Evolutionary conservation across 148 eudicot species (phyloP), one percentile per base, ranked within the genome.

Genomic region (Spergularia bocconei): DNA sequence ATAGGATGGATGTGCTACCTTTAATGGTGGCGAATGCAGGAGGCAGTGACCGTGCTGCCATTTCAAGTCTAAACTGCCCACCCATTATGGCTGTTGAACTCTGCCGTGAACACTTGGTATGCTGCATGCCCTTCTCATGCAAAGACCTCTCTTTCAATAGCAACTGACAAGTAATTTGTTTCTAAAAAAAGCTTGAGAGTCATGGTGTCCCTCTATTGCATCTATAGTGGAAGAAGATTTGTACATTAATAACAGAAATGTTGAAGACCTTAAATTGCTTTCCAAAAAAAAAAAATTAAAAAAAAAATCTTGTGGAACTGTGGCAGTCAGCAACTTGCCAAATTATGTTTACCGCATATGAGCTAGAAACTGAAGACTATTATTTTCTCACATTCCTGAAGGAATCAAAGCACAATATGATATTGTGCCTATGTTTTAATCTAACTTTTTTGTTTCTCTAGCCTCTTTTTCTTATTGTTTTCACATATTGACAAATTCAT

Each of bases 21-120:
- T 77, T 94, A 23, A 94, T 91, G 97, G 86, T 92, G 76, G 98
- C 92, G 70, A 94, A 91, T 87, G 98, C 93, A 53, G 97, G 95
- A 78, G 82, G 88, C 52, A 88, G 93, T 82, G 79, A 80, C 33
- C 90, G 88, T 74, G 73, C 91, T 90, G 98, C 98, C 70, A 91
- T 94, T 86, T 94, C 98, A 77, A 91, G 97, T 79, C 86, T 87
- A 59, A 85, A 91, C 78, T 82, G 88, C 78, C 98, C 92, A 53
- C 97, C 97, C 51, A 81, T 94, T 23, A 56, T 86, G 82, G 98
- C 96, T 74, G 90, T 89, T 67, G 98, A 94, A 79, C 86, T 81
- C 74, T 94, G 98, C 77, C 95, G 98, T 77, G 98, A 94, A 74
- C 97, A 94, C 85, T 80, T 89, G 95, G 98, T 94, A 80, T 47